These are phyloP conservation scores for Staphylotrichum tortipilum DNA, from an alignment of 495 filamentous ascomycete species.

Conservation along the genomic window DNA sequence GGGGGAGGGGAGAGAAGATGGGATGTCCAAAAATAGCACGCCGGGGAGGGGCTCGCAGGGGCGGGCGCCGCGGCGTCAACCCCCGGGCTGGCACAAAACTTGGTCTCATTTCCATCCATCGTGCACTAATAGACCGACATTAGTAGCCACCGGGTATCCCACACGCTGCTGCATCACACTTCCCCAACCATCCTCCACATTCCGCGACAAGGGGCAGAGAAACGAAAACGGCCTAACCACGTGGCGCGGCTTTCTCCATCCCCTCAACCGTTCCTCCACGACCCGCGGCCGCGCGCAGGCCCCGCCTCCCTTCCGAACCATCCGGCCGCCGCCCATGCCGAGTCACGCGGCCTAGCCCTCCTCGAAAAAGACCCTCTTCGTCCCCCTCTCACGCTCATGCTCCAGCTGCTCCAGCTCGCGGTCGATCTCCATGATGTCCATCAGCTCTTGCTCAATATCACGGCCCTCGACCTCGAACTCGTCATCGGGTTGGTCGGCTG, in stretches of 20 bases:
- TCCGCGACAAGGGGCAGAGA: too few species aligned
- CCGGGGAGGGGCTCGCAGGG: too few species aligned
- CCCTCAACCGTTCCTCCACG: too few species aligned
- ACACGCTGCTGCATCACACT: too few species aligned
- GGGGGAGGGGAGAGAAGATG: background rate
- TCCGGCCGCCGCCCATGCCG: background rate
- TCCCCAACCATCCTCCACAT: too few species aligned
- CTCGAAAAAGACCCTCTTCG: constrained; percentile 43
- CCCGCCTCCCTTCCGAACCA: background rate
- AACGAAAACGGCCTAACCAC: too few species aligned
- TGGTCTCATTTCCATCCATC: constrained; percentile 6
- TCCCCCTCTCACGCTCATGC: constrained; percentile 31
- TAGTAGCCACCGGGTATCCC: too few species aligned
- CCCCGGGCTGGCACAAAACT: constrained; percentile 1
- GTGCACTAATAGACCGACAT: too few species aligned
- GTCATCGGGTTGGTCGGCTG: constrained; percentile 35
- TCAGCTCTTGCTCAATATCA: constrained; percentile 44
- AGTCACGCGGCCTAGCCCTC: constrained; percentile 25
- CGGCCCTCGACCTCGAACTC: constrained; percentile 37
- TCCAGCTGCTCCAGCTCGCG: constrained; percentile 43
- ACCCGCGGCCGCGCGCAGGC: too few species aligned
- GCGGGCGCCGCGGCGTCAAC: too few species aligned
- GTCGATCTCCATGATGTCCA: constrained; percentile 50
- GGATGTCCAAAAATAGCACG: background rate
- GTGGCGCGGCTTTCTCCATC: too few species aligned